Percentiles rank a stretch among this genome's conserved stretches.
phyloP scores from a whole-genome alignment of 768 basidiomycete species.

The Lanmaoa rubissima region DNA sequence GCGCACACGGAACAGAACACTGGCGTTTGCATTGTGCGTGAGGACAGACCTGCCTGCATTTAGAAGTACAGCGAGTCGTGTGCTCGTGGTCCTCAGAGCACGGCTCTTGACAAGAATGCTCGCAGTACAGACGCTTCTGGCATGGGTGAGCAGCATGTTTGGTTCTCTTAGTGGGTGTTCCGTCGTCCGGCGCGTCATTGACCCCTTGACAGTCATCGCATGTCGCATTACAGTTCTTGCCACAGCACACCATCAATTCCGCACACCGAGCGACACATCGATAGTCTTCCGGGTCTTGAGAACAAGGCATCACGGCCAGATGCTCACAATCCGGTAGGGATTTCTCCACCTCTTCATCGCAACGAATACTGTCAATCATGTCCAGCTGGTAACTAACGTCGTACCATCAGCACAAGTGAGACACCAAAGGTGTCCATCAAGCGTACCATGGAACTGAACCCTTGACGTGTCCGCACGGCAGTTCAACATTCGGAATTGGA shows the following conservation, averaged over 20 bases:
- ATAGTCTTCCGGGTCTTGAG: constrained; percentile 38
- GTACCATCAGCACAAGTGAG: neutral
- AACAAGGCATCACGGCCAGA: constrained; percentile 44
- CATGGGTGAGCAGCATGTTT: constrained; percentile 49
- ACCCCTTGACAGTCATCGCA: constrained; percentile 50
- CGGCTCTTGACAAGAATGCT: constrained; percentile 46
- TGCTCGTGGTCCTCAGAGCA: constrained; percentile 55
- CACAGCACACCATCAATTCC: constrained; percentile 50
- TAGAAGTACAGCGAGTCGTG: constrained; percentile 41
- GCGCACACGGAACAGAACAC: constrained; percentile 57
- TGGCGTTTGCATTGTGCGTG: constrained; percentile 48
- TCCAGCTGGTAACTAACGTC: constrained; percentile 45
- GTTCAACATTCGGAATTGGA: constrained; percentile 40
- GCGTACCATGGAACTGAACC: constrained; percentile 50
- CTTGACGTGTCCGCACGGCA: constrained; percentile 59
- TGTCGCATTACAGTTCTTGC: constrained; percentile 43
- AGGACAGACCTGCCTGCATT: constrained; percentile 53
- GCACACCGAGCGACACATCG: constrained; percentile 44
- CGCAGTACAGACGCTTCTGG: constrained; percentile 51
- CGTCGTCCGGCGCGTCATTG: neutral
- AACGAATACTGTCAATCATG: constrained; percentile 42
- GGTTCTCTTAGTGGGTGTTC: constrained; percentile 22
- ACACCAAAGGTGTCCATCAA: neutral
- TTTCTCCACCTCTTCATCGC: constrained; percentile 43
- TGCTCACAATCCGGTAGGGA: constrained; percentile 56